Percentiles rank a stretch among this genome's conserved stretches.
Conservation (phyloP, 108 stramenopile genomes). For the Cyclotella choctawhatcheeana region DNA sequence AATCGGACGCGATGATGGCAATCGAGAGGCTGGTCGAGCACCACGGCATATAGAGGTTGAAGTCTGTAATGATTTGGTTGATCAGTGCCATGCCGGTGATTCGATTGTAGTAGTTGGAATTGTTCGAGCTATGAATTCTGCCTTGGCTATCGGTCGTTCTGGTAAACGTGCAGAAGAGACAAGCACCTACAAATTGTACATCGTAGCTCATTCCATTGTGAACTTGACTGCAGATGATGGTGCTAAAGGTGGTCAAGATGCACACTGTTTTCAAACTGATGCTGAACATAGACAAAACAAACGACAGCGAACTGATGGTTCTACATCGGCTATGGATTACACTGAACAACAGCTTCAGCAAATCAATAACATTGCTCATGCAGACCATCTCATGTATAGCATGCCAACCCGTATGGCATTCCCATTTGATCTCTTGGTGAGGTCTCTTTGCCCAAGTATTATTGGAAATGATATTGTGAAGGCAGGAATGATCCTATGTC, state of each 20-base stretch:
- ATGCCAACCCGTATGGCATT: constrained; percentile 81
- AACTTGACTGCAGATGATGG: constrained; percentile 61
- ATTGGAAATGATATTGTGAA: constrained; percentile 98
- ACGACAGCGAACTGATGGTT: constrained; percentile 28
- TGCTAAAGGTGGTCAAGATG: constrained; percentile 41
- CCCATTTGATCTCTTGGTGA: constrained; percentile 92
- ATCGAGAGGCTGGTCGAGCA: constrained; percentile 72
- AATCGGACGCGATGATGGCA: constrained; percentile 13
- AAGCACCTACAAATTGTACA: constrained; percentile 87
- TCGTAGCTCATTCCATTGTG: constrained; percentile 89
- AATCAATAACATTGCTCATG: constrained; percentile 84
- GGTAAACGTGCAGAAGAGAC: constrained; percentile 88
- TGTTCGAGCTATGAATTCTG: constrained; percentile 89
- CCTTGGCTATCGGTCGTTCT: constrained; percentile 75
- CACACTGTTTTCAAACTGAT: constrained; percentile 20
- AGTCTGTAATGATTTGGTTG: constrained; percentile 88
- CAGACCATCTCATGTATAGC: constrained; percentile 83
- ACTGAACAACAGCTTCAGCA: constrained; percentile 73
- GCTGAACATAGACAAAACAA: constrained; percentile 35
- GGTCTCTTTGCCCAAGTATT: constrained; percentile 94
- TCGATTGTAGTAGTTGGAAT: constrained; percentile 89
- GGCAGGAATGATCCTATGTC: constrained; percentile 94
- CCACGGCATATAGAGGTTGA: constrained; percentile 93
- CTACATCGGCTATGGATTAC: constrained; percentile 44
- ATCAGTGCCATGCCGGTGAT: constrained; percentile 94